Percentiles rank a stretch among this genome's conserved stretches.
Conservation (phyloP, 208 protist species). For the Sergeia podlipaevii region DNA sequence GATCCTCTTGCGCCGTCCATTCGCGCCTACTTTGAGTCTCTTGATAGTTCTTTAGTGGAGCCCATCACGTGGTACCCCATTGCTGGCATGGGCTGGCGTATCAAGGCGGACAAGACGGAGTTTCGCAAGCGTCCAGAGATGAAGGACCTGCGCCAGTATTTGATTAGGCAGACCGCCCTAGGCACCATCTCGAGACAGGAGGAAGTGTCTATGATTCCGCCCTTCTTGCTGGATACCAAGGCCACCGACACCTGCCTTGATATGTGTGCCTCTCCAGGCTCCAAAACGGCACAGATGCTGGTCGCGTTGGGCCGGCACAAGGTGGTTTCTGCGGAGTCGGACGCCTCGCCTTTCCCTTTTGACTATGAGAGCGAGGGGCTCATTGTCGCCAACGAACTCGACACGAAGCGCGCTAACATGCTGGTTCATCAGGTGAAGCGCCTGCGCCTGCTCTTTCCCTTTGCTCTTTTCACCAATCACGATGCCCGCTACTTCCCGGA, state of each 20-base stretch:
- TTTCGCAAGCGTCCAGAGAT: conserved; percentile 74
- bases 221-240: conserved; percentile 81
- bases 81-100: conserved; percentile 71
- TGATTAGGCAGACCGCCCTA: conserved; percentile 77
- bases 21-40: conserved; percentile 40
- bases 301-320: conserved; percentile 78
- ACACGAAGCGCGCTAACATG: conserved; percentile 84
- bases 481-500: conserved; percentile 84
- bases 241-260: conserved; percentile 78
- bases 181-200: conserved; percentile 86
- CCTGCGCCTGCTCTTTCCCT: conserved; percentile 79
- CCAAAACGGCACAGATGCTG: conserved; percentile 89
- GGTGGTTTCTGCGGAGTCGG: conserved; percentile 30
- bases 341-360: conserved; percentile 75
- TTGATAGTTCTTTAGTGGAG: conserved; percentile 46
- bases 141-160: conserved; percentile 60
- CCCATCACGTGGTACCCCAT: conserved; percentile 85
- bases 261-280: conserved; percentile 90
- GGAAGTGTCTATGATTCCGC: conserved; percentile 82
- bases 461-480: conserved; percentile 89
- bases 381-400: conserved; percentile 86
- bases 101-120: conserved; percentile 70
- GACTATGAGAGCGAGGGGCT: conserved; percentile 68
- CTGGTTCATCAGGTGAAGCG: conserved; percentile 87
- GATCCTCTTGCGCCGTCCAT: conserved; percentile 62